phyloP scores from a whole-genome alignment of 208 protist genomes.

The Acanthamoeba quina region DNA sequence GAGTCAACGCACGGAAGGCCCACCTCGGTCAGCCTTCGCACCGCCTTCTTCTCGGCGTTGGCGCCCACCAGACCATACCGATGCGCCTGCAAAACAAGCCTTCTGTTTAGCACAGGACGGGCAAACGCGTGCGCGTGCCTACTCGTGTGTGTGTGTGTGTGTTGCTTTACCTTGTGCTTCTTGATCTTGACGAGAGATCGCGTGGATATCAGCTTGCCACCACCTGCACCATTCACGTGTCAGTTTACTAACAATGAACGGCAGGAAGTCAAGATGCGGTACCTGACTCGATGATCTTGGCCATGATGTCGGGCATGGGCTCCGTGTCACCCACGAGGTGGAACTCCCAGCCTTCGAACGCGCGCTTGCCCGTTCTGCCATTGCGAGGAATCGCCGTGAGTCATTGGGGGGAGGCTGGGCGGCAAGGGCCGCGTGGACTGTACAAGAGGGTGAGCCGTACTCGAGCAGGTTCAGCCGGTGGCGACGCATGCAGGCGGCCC shows the following conservation, averaged over 20 bases:
- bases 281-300: constrained; percentile 35
- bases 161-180: neutral
- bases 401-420: neutral
- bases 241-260: neutral
- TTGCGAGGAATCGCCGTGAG: neutral
- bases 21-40: constrained; percentile 16
- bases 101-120: too few species aligned
- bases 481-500: constrained; percentile 46
- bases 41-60: constrained; percentile 24
- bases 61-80: constrained; percentile 23
- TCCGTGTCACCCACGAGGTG: constrained; percentile 39
- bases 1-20: constrained; percentile 22
- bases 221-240: neutral
- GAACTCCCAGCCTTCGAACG: constrained; percentile 43
- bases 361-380: neutral
- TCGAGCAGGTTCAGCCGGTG: constrained; percentile 37
- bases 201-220: constrained; percentile 32
- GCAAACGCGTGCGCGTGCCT: neutral
- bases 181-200: constrained; percentile 19
- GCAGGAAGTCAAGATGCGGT: neutral
- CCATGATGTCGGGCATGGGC: constrained; percentile 42
- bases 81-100: constrained; percentile 1
- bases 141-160: neutral
- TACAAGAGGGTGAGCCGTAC: neutral
- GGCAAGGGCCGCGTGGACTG: too few species aligned